These are phyloP conservation scores for Microcos paniculata DNA, from an alignment of 345 rosid species.

Conservation along the genomic window DNA sequence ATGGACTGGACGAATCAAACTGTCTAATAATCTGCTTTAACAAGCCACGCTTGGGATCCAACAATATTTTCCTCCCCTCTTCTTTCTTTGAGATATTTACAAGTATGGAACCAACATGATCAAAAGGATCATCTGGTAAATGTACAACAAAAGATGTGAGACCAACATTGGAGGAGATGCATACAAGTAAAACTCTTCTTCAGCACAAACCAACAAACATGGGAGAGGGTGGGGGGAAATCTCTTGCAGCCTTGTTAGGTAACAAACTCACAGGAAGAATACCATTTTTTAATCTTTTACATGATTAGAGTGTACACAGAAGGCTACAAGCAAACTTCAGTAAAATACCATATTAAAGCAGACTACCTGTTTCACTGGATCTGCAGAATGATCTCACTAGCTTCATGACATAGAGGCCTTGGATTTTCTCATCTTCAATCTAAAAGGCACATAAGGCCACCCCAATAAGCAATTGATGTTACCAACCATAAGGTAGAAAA, in stretches of 20 bases:
- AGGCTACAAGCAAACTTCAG: neutral
- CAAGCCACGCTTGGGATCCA: slow-evolving; percentile 78
- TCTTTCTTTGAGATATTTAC: slow-evolving; percentile 85
- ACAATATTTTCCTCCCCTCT: slow-evolving; percentile 70
- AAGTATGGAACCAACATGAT: slow-evolving; percentile 90
- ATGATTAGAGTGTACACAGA: neutral
- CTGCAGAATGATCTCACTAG: slow-evolving; percentile 90
- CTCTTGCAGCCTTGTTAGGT: too few species aligned
- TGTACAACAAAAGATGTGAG: slow-evolving; percentile 13
- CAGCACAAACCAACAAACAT: neutral
- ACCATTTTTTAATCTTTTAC: too few species aligned
- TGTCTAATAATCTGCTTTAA: slow-evolving; percentile 83
- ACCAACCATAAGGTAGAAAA: neutral
- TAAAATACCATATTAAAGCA: slow-evolving; percentile 22
- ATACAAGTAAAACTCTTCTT: neutral
- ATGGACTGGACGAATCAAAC: slow-evolving; percentile 62
- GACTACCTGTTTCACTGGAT: slow-evolving; percentile 56
- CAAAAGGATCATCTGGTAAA: slow-evolving; percentile 79
- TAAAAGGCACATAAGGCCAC: slow-evolving; percentile 30
- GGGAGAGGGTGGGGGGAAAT: too few species aligned
- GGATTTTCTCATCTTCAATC: slow-evolving; percentile 73
- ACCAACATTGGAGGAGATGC: neutral
- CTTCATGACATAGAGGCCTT: slow-evolving; percentile 75
- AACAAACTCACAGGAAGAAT: too few species aligned
- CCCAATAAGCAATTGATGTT: neutral